Conservation (phyloP, 495 filamentous ascomycete genomes). For the Hypoxylon fragiforme region DNA sequence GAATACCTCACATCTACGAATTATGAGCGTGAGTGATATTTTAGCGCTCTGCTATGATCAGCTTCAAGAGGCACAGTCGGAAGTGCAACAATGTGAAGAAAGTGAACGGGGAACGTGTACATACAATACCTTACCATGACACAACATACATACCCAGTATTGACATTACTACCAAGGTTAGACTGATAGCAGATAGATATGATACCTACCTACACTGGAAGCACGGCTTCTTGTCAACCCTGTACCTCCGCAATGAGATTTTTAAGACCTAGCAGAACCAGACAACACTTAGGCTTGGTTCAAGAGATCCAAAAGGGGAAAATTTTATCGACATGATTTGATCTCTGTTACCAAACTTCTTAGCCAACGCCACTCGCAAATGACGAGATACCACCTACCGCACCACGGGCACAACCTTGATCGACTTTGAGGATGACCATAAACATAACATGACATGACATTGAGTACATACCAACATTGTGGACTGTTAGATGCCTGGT, state of each 20-base stretch:
- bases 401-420: constrained; percentile 11
- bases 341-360: constrained; percentile 26
- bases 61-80: constrained; percentile 20
- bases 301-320: constrained; percentile 17
- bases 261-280: constrained; percentile 14
- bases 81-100: too few relatives aligned
- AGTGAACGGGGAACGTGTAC: too few relatives aligned
- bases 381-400: constrained; percentile 25
- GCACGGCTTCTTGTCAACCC: constrained; percentile 4
- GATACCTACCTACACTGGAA: constrained; percentile 1
- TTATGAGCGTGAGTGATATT: constrained; percentile 3
- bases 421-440: constrained; percentile 1
- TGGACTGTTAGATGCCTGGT: too few relatives aligned
- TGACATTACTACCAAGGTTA: too few relatives aligned
- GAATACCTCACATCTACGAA: constrained; percentile 13
- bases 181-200: too few relatives aligned
- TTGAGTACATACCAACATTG: too few relatives aligned
- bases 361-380: constrained; percentile 23
- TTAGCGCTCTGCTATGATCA: constrained; percentile 1
- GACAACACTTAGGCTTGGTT: constrained; percentile 18
- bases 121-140: too few relatives aligned
- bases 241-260: constrained; percentile 11
- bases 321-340: constrained; percentile 29
- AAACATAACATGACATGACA: too few relatives aligned
- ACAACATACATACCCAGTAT: too few relatives aligned